Conservation (phyloP, 2,329 filamentous ascomycete species). For the Aureobasidium sp. region DNA sequence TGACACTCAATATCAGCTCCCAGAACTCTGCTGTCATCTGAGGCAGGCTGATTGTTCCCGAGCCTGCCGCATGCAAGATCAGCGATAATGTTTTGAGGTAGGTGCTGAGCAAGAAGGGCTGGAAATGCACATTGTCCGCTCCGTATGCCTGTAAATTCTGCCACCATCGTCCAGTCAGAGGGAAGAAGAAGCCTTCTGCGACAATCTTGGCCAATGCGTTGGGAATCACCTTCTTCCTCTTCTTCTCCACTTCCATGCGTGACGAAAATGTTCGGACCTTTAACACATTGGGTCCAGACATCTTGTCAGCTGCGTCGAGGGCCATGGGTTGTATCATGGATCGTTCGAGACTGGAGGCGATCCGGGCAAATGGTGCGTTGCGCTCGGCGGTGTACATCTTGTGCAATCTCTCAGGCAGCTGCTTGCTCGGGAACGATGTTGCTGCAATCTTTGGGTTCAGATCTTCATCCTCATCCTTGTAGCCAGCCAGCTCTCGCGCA, state of each 20-base stretch:
- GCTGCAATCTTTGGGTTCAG: constrained; percentile 31
- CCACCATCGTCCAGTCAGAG: constrained; percentile 64
- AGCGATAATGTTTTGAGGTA: constrained; percentile 83
- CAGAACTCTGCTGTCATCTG: constrained; percentile 81
- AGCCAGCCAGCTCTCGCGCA: constrained; percentile 77
- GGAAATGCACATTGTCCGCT: constrained; percentile 56
- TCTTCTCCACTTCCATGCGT: constrained; percentile 59
- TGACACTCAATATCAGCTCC: constrained; percentile 68
- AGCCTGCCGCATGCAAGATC: constrained; percentile 74
- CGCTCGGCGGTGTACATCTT: constrained; percentile 51
- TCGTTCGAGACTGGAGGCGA: constrained; percentile 61
- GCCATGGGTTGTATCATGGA: constrained; percentile 76
- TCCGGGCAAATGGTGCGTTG: constrained; percentile 23
- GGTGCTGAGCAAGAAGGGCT: constrained; percentile 67
- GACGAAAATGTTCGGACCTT: constrained; percentile 88
- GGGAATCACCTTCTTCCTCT: constrained; percentile 54
- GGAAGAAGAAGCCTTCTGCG: constrained; percentile 73
- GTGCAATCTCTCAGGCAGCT: constrained; percentile 67
- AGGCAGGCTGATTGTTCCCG: constrained; percentile 66
- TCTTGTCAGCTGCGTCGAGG: constrained; percentile 69
- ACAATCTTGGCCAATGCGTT: constrained; percentile 76
- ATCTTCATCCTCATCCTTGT: constrained; percentile 51
- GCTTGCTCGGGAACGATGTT: constrained; percentile 67
- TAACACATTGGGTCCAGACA: constrained; percentile 72
- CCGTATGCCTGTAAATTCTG: constrained; percentile 29